These are phyloP conservation scores for Salix suchowensis DNA, from an alignment of 345 rosid species.

Conservation along the genomic window DNA sequence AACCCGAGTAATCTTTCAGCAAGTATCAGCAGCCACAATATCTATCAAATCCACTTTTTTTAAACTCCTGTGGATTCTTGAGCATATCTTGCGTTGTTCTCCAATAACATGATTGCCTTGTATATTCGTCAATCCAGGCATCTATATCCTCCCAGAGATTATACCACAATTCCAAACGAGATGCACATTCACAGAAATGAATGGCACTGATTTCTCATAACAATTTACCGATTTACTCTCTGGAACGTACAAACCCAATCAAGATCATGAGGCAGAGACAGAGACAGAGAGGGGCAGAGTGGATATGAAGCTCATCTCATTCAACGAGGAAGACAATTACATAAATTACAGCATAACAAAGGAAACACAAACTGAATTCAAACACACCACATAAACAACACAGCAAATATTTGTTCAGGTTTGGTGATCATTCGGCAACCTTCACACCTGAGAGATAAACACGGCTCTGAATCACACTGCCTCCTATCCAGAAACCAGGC, in stretches of 20 bases:
- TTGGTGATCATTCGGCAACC: slow-evolving; percentile 46
- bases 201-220: background rate
- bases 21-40: background rate
- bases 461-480: slow-evolving; percentile 65
- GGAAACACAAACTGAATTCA: slow-evolving; percentile 3
- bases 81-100: background rate
- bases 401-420: background rate
- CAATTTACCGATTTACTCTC: background rate
- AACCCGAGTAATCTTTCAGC: background rate
- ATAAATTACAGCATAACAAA: slow-evolving; percentile 11
- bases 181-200: background rate
- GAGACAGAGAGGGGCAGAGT: background rate
- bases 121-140: background rate
- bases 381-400: slow-evolving; percentile 13
- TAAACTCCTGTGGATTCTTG: background rate
- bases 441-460: slow-evolving; percentile 71
- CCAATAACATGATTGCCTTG: no score
- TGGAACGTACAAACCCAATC: no score
- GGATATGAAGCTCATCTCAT: slow-evolving; percentile 13
- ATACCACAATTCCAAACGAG: background rate
- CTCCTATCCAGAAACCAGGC: slow-evolving; percentile 83
- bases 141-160: background rate
- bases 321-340: slow-evolving; percentile 10
- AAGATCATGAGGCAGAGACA: background rate
- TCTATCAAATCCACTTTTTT: background rate